phyloP scores from a whole-genome alignment of 352 stramenopile genomes.

The Phytopythium cucurbitacearum region DNA sequence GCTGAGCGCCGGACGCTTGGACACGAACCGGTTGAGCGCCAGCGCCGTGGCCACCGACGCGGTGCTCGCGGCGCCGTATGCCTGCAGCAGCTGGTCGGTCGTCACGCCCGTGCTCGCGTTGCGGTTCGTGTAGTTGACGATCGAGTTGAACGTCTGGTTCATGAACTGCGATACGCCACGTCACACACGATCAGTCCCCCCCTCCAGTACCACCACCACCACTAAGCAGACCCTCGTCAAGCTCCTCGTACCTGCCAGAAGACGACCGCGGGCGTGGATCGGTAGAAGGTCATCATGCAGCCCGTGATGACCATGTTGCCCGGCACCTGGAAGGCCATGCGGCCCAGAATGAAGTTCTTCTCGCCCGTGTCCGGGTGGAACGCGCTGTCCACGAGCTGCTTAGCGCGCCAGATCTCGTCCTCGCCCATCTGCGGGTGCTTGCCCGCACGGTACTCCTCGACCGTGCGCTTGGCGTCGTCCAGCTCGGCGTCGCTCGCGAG shows the following conservation, averaged over 20 bases:
- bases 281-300: conserved; percentile 88
- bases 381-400: conserved; percentile 83
- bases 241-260: conserved; percentile 62
- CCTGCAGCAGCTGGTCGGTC: conserved; percentile 70
- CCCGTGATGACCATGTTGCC: conserved; percentile 89
- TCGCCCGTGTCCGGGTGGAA: conserved; percentile 89
- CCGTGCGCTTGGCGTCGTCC: conserved; percentile 61
- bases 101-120: conserved; percentile 87
- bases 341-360: conserved; percentile 82
- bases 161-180: conserved; percentile 41
- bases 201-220: not conserved
- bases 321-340: conserved; percentile 86
- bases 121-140: conserved; percentile 92
- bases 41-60: conserved; percentile 79
- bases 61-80: conserved; percentile 74
- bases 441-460: conserved; percentile 63
- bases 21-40: conserved; percentile 70
- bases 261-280: conserved; percentile 70
- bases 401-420: conserved; percentile 80
- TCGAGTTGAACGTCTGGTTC: conserved; percentile 92
- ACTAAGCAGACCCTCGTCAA: not conserved
- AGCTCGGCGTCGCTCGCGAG: conserved; percentile 69
- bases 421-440: conserved; percentile 32
- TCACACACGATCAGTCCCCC: conserved; percentile 1
- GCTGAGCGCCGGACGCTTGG: conserved; percentile 51